Evolutionary conservation across 2,329 filamentous ascomycete genomes (phyloP).

Genomic region (Epichloe uncinata): DNA sequence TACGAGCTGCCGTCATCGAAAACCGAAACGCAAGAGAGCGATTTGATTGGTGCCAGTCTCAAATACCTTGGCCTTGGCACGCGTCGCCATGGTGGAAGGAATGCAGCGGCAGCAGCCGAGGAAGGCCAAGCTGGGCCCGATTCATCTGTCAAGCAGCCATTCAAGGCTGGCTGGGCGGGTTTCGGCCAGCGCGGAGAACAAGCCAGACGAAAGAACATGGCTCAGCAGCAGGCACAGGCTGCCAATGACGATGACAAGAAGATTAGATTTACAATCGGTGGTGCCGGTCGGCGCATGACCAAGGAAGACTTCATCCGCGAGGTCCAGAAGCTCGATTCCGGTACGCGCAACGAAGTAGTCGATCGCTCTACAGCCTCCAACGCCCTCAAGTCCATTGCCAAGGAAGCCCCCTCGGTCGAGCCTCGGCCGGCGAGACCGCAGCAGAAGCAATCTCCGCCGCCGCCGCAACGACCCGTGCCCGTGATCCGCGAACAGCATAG

Average conservation of each 20-base stretch:
- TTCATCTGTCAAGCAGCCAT: conserved; percentile 24
- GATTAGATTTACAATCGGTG: conserved; percentile 64
- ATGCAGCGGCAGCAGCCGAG: conserved; percentile 15
- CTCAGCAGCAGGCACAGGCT: conserved; percentile 24
- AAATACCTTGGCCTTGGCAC: conserved; percentile 42
- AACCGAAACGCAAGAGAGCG: conserved; percentile 25
- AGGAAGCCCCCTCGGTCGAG: conserved; percentile 20
- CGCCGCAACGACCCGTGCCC: conserved; percentile 4
- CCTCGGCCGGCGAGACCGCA: background rate
- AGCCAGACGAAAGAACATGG: conserved; percentile 25
- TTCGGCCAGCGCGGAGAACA: conserved; percentile 26
- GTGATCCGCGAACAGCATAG: conserved; percentile 10
- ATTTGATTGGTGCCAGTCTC: conserved; percentile 30
- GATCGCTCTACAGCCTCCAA: conserved; percentile 35
- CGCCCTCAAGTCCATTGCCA: conserved; percentile 36
- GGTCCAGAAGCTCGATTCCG: conserved; percentile 58
- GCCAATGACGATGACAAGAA: conserved; percentile 47
- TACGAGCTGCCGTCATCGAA: conserved; percentile 57
- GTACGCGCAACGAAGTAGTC: conserved; percentile 42
- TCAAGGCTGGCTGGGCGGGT: conserved; percentile 37
- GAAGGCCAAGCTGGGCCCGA: conserved; percentile 19
- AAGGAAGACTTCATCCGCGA: conserved; percentile 69
- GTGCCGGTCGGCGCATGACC: conserved; percentile 60
- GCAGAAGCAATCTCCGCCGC: background rate
- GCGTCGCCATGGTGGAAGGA: conserved; percentile 27